Evolutionary conservation across 257 asterid genomes (phyloP).

Genomic region (Leptodermis oblonga): DNA sequence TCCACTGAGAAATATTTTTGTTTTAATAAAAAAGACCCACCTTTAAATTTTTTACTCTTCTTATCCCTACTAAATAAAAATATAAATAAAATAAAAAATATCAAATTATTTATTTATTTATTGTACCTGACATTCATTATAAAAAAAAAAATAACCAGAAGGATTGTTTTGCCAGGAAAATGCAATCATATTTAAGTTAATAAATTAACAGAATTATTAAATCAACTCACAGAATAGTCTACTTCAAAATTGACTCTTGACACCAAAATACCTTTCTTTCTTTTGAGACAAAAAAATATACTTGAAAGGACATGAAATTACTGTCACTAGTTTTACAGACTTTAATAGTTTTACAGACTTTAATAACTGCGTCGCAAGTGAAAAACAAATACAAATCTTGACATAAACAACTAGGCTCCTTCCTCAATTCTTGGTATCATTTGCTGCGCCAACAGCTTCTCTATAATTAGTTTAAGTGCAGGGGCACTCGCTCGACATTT

Average conservation of each 20-base stretch:
- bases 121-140: too few relatives aligned
- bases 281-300: too few relatives aligned
- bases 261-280: too few relatives aligned
- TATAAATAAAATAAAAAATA: too few relatives aligned
- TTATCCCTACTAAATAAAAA: too few relatives aligned
- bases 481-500: slow-evolving; percentile 57
- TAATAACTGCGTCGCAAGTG: too few relatives aligned
- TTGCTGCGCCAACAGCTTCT: slow-evolving; percentile 43
- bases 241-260: background rate
- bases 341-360: background rate
- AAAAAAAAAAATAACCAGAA: too few relatives aligned
- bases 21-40: too few relatives aligned
- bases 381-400: too few relatives aligned
- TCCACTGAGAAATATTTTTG: too few relatives aligned
- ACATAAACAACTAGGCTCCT: slow-evolving; percentile 10
- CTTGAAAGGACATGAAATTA: background rate
- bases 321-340: background rate
- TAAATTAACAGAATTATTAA: background rate
- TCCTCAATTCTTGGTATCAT: slow-evolving; percentile 37
- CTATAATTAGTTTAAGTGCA: slow-evolving; percentile 56
- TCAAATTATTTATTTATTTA: too few relatives aligned
- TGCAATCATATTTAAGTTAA: background rate
- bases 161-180: background rate
- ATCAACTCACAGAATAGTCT: background rate
- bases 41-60: too few relatives aligned